Conservation (phyloP, 306 rosid genomes). For the Acacia crassicarpa region DNA sequence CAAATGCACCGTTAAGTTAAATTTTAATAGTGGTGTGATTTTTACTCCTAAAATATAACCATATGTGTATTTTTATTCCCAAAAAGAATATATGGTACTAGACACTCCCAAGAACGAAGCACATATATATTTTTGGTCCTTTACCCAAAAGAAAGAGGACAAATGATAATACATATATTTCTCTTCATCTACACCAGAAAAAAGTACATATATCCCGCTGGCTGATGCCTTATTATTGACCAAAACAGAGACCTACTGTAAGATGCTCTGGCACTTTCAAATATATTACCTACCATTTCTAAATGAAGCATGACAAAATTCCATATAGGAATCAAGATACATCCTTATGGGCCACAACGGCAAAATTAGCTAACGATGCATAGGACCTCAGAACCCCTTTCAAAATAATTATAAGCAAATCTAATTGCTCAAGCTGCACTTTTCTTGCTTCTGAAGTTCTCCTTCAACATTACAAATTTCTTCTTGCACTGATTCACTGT, state of each 20-base stretch:
- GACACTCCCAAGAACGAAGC: no score
- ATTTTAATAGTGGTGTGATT: no score
- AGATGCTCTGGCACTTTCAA: conserved; percentile 31
- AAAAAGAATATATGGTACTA: no score
- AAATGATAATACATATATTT: neutral
- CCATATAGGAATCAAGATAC: conserved; percentile 21
- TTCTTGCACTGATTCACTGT: conserved; percentile 91
- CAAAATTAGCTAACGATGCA: neutral
- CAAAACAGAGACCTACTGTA: conserved; percentile 10
- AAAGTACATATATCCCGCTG: neutral
- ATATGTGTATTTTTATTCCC: no score
- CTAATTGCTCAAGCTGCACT: conserved; percentile 44
- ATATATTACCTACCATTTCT: conserved; percentile 40
- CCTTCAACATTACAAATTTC: conserved; percentile 77
- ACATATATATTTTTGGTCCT: no score
- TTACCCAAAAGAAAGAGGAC: neutral
- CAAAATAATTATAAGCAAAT: neutral
- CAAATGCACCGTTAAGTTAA: no score
- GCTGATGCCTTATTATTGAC: neutral
- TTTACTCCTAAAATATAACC: no score
- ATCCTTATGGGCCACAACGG: conserved; percentile 5
- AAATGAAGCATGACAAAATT: conserved; percentile 36
- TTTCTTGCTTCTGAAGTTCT: conserved; percentile 88
- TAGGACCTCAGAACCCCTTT: neutral
- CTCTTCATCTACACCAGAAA: neutral